Evolutionary conservation across 352 stramenopile genomes (phyloP), one percentile per base, ranked within the genome.

Genomic region (Phytophthora niederhauseri): DNA sequence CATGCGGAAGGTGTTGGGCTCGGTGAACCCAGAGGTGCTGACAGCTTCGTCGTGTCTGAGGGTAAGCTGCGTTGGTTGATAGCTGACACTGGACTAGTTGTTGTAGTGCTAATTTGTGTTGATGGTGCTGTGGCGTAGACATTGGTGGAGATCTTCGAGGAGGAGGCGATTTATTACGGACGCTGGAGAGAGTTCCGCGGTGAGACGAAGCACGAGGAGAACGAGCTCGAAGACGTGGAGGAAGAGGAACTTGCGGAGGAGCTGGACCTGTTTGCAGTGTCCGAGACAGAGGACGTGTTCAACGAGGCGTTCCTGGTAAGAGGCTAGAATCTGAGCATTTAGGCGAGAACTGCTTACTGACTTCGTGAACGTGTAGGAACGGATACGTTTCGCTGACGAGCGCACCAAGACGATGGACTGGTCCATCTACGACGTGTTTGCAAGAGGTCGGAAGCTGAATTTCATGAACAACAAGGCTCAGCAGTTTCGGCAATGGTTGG

Each of bases 311-410:
- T 94, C 56, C 62, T 94, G 58, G 82, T 89, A 64, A 48, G 78
- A 57, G 22, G 36, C 6, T 14, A 19, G 6, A 6, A n/a, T 38
- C 20, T 7, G 2, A 46, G 55, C 6, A 2, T 17, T 49, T 41
- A 6, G 8, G 15, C 51, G 54, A 6, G 69, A 20, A 11, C 61
- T 19, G 9, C 14, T 31, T 38, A 36, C 43, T 62, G n/a, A 59
- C 53, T 64, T 41, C 19, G 0, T 51, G n/a, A 12, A 6, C 36
- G 20, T 24, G 19, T 46, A 92, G 84, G 87, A 94, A 55, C 88
- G 88, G 58, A 96, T 94, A 74, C 78, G 80, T 19, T 96, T 96
- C 60, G 88, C 88, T 1, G 88, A 96, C 64, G 84, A 94, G 65
- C 85, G 88, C 26, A 96, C 88, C 11, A 84, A 90, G 19, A 70